phyloP scores from a whole-genome alignment of 345 rosid species.

The Combretum micranthum region DNA sequence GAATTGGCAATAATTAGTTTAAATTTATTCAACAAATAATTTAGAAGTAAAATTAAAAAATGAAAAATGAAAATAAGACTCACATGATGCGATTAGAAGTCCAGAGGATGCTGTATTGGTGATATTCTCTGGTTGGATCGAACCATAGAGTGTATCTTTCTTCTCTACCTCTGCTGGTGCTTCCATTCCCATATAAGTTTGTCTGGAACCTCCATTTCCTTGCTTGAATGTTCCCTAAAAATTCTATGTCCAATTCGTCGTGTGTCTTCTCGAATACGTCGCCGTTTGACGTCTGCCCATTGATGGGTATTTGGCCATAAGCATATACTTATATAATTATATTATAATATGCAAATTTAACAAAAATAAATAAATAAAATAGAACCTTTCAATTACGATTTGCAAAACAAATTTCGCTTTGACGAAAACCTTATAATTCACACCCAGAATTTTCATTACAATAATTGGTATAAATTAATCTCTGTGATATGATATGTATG shows the following conservation, averaged over 20 bases:
- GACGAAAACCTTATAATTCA: too few relatives aligned
- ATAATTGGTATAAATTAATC: neutral
- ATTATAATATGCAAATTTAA: neutral
- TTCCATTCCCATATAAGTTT: constrained; percentile 88
- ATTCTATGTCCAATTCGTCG: constrained; percentile 94
- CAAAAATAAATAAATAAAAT: neutral
- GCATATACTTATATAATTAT: too few relatives aligned
- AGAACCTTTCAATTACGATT: neutral
- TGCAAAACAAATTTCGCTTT: neutral
- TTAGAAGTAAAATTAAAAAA: neutral
- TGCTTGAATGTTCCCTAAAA: constrained; percentile 72
- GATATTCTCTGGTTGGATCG: constrained; percentile 85
- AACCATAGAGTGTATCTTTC: constrained; percentile 95
- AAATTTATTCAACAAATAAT: too few relatives aligned
- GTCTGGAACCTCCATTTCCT: constrained; percentile 97
- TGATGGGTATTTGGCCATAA: too few relatives aligned
- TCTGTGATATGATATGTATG: too few relatives aligned
- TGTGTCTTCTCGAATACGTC: constrained; percentile 86
- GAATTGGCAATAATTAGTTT: too few relatives aligned
- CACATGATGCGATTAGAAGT: constrained; percentile 60
- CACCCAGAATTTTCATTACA: too few relatives aligned
- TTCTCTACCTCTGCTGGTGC: constrained; percentile 78
- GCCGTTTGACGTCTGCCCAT: constrained; percentile 83
- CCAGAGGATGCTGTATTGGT: constrained; percentile 90
- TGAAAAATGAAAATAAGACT: constrained; percentile 7